phyloP scores from a whole-genome alignment of 257 asterid species.

The Linderniella brevidens region DNA sequence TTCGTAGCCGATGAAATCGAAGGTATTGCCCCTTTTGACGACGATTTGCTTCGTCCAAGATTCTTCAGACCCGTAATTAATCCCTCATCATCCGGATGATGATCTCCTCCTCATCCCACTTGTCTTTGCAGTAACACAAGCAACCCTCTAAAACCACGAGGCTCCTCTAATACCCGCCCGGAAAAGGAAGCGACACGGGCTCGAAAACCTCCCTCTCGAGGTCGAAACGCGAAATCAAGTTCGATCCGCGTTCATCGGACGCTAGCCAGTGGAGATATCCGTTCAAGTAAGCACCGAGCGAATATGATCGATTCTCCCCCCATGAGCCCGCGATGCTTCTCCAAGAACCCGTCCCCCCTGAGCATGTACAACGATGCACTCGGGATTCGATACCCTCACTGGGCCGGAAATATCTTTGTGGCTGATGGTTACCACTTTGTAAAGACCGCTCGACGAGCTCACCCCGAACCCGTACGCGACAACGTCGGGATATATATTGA shows the following conservation, averaged over 20 bases:
- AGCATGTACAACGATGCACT: conserved; percentile 19
- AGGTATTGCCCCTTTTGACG: conserved; percentile 10
- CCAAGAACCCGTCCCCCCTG: conserved; percentile 25
- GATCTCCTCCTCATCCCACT: conserved; percentile 12
- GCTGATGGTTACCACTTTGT: conserved; percentile 16
- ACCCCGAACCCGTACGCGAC: conserved; percentile 27
- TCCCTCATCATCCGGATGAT: conserved; percentile 26
- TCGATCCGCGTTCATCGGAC: neutral
- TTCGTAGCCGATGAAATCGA: neutral
- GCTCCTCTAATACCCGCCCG: neutral
- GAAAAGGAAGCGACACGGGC: neutral
- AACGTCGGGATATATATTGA: conserved; percentile 7
- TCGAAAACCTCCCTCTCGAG: neutral
- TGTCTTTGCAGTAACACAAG: conserved; percentile 16
- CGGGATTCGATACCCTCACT: neutral
- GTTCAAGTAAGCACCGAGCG: conserved; percentile 12
- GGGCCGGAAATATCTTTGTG: neutral
- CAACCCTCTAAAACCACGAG: conserved; percentile 13
- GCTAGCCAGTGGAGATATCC: conserved; percentile 19
- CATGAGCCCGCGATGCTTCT: conserved; percentile 1
- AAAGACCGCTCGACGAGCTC: conserved; percentile 11
- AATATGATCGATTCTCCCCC: neutral
- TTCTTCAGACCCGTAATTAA: conserved; percentile 15
- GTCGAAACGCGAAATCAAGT: neutral
- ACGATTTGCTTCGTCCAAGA: conserved; percentile 20